phyloP scores from a whole-genome alignment of 164 flowering plant species.

The Stephania cephalantha region DNA sequence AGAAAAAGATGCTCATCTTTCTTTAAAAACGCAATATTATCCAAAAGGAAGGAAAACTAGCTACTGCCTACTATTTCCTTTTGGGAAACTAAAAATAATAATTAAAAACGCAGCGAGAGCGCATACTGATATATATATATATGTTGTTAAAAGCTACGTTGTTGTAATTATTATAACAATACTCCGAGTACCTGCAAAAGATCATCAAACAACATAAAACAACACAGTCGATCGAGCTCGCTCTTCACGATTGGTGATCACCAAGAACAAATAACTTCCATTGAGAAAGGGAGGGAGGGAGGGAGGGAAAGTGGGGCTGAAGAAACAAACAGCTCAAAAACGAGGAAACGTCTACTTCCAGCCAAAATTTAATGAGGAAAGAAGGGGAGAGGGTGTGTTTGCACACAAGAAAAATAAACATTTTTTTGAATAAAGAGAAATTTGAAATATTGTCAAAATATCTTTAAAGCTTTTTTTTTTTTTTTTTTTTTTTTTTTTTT shows the following conservation, averaged over 20 bases:
- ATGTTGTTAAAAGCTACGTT: too few relatives aligned
- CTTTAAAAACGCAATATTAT: slow-evolving; percentile 29
- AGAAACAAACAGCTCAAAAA: slow-evolving; percentile 61
- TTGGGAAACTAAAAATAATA: background rate
- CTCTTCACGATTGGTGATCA: too few relatives aligned
- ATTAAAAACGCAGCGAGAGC: too few relatives aligned
- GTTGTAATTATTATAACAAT: too few relatives aligned
- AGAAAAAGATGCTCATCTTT: slow-evolving; percentile 65
- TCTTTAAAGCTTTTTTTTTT: background rate
- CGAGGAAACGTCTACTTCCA: slow-evolving; percentile 88
- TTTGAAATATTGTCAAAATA: too few relatives aligned
- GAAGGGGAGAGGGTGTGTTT: background rate
- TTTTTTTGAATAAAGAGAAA: too few relatives aligned
- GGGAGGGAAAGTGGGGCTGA: slow-evolving; percentile 25
- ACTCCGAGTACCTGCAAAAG: slow-evolving; percentile 38
- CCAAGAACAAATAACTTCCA: too few relatives aligned
- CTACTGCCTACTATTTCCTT: background rate
- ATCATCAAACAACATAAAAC: too few relatives aligned
- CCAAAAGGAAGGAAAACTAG: slow-evolving; percentile 13
- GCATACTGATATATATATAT: too few relatives aligned
- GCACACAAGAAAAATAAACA: background rate
- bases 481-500: background rate
- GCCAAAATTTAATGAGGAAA: slow-evolving; percentile 14
- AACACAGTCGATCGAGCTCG: too few relatives aligned
- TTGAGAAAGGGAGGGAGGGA: slow-evolving; percentile 15